Evolutionary conservation across 2,329 filamentous ascomycete genomes (phyloP).

Genomic region (Colletotrichum tofieldiae): DNA sequence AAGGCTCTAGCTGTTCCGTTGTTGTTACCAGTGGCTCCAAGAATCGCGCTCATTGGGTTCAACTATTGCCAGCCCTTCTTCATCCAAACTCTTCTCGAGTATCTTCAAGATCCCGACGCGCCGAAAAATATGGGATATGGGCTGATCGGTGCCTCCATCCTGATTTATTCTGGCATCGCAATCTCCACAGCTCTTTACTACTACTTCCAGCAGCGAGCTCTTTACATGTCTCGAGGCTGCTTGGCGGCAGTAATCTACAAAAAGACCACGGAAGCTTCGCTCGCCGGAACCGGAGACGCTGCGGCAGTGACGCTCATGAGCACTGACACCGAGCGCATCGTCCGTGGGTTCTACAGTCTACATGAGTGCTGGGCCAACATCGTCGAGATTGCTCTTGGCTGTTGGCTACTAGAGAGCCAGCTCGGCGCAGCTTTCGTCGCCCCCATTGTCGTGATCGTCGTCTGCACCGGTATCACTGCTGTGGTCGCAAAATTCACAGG

Average conservation of each 20-base stretch:
- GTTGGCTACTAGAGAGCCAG: constrained; percentile 52
- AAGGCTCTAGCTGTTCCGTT: constrained; percentile 52
- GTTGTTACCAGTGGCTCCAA: constrained; percentile 54
- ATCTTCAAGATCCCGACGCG: constrained; percentile 49
- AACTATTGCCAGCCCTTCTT: constrained; percentile 62
- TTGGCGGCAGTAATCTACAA: constrained; percentile 51
- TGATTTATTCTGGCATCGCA: constrained; percentile 54
- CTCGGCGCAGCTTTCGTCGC: constrained; percentile 53
- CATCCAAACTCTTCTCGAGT: constrained; percentile 55
- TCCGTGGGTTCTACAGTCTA: constrained; percentile 48
- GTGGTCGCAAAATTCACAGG: constrained; percentile 44
- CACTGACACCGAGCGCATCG: constrained; percentile 55
- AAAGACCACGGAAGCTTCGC: constrained; percentile 50
- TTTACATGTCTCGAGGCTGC: constrained; percentile 50
- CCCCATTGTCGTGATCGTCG: constrained; percentile 49
- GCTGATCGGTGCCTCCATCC: constrained; percentile 51
- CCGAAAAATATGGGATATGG: constrained; percentile 50
- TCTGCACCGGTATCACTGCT: constrained; percentile 45
- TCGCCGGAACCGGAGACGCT: constrained; percentile 48
- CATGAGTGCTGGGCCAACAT: constrained; percentile 56
- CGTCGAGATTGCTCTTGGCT: constrained; percentile 52
- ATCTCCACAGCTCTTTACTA: constrained; percentile 52
- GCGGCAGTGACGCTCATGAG: constrained; percentile 58
- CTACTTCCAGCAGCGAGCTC: constrained; percentile 50
- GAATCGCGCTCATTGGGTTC: constrained; percentile 57